These are phyloP conservation scores for Stramenopiles sp. DNA, from an alignment of 352 stramenopile species.

Conservation along the genomic window DNA sequence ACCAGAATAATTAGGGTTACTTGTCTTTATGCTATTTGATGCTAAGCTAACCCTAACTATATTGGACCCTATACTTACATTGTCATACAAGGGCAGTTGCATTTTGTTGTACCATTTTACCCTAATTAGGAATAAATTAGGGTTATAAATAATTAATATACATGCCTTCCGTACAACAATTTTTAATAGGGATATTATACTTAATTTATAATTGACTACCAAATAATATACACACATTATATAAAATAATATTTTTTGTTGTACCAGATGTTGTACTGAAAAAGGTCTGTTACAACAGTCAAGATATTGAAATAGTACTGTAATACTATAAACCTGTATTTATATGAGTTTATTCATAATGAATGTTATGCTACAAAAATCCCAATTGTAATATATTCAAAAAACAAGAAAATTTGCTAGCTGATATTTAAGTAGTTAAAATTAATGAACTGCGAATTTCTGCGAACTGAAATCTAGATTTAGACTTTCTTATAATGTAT, in stretches of 20 bases:
- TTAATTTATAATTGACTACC: not conserved
- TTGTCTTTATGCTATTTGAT: not conserved
- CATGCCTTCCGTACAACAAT: not conserved
- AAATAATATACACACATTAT: conserved; percentile 4
- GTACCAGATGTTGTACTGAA: not conserved
- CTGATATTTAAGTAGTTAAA: too few relatives aligned
- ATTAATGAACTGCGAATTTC: too few relatives aligned
- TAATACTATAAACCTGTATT: too few relatives aligned
- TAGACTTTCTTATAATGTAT: too few relatives aligned
- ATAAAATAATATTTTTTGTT: not conserved
- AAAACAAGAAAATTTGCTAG: too few relatives aligned
- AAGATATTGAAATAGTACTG: too few relatives aligned
- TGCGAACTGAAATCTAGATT: too few relatives aligned
- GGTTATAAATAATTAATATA: conserved; percentile 5
- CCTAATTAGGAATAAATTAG: not conserved
- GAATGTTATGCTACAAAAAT: too few relatives aligned
- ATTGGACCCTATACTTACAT: not conserved
- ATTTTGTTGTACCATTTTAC: conserved; percentile 6
- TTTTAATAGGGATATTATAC: not conserved
- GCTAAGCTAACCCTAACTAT: not conserved
- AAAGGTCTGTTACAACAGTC: not conserved
- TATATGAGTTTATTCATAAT: too few relatives aligned
- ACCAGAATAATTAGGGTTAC: not conserved
- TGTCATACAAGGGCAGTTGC: not conserved
- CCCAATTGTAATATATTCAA: too few relatives aligned